Conservation (phyloP, 2,329 filamentous ascomycete species). For the Diaporthe velutina region DNA sequence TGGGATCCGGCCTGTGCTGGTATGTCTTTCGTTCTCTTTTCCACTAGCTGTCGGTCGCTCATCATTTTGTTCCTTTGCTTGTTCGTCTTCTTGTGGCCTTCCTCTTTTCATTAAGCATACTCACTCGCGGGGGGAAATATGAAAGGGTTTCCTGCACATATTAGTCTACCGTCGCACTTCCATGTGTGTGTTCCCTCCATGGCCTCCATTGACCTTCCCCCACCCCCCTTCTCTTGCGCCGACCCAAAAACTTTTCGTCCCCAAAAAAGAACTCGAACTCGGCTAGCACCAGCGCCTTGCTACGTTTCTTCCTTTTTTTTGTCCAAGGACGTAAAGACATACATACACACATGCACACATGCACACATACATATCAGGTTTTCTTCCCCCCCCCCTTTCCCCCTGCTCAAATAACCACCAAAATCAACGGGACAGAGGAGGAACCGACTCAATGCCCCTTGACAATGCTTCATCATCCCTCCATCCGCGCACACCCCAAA, state of each 20-base stretch:
- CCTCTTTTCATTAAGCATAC: neutral
- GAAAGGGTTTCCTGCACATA: neutral
- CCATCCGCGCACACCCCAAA: neutral
- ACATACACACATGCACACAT: neutral
- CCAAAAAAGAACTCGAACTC: neutral
- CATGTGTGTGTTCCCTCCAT: neutral
- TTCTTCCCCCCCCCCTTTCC: too few species aligned
- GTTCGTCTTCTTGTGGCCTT: too few species aligned
- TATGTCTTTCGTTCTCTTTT: neutral
- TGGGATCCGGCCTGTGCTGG: neutral
- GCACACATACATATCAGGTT: neutral
- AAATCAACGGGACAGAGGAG: too few species aligned
- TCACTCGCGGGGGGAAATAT: neutral
- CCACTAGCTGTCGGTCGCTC: too few species aligned
- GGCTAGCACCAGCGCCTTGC: conserved; percentile 16
- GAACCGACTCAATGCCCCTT: too few species aligned
- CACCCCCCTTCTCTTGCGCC: neutral
- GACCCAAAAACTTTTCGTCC: neutral
- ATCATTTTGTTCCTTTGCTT: too few species aligned
- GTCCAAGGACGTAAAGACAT: neutral
- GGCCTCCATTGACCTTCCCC: neutral
- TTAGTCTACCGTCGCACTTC: neutral
- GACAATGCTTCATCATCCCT: neutral
- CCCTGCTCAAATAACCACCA: too few species aligned
- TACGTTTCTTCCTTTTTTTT: neutral